phyloP scores from a whole-genome alignment of 306 rosid genomes.

The Geum urbanum region DNA sequence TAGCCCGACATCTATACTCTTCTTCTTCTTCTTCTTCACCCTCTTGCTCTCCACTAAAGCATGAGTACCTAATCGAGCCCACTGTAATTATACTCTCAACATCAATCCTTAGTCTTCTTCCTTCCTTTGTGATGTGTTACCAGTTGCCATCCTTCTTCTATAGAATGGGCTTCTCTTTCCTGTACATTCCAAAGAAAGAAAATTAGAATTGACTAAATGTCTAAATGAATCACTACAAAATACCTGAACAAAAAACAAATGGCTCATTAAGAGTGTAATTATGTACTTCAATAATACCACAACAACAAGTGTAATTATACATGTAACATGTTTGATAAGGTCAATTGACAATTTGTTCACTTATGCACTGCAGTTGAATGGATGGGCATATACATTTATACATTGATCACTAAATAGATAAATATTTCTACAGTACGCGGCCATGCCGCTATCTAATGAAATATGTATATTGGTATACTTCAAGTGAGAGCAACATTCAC shows the following conservation, averaged over 20 bases:
- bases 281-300: not conserved
- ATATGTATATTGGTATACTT: too few species aligned
- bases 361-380: not conserved
- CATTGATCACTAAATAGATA: too few species aligned
- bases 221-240: not conserved
- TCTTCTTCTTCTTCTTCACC: slow-evolving; percentile 61
- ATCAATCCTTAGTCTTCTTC: slow-evolving; percentile 82
- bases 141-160: slow-evolving; percentile 88
- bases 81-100: slow-evolving; percentile 68
- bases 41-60: slow-evolving; percentile 59
- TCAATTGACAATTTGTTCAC: not conserved
- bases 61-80: slow-evolving; percentile 75
- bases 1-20: slow-evolving; percentile 51
- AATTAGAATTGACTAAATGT: too few species aligned
- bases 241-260: not conserved
- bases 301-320: too few species aligned
- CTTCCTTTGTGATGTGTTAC: slow-evolving; percentile 83
- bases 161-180: slow-evolving; percentile 70
- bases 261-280: not conserved
- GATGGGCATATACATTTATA: not conserved
- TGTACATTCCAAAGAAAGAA: slow-evolving; percentile 34
- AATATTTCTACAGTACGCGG: too few species aligned
- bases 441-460: too few species aligned
- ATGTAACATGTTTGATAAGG: too few species aligned
- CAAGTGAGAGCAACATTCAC: too few species aligned